Base-by-base conservation (phyloP, 495 filamentous ascomycete genomes). In the Aspergillus olivimuriae region DNA sequence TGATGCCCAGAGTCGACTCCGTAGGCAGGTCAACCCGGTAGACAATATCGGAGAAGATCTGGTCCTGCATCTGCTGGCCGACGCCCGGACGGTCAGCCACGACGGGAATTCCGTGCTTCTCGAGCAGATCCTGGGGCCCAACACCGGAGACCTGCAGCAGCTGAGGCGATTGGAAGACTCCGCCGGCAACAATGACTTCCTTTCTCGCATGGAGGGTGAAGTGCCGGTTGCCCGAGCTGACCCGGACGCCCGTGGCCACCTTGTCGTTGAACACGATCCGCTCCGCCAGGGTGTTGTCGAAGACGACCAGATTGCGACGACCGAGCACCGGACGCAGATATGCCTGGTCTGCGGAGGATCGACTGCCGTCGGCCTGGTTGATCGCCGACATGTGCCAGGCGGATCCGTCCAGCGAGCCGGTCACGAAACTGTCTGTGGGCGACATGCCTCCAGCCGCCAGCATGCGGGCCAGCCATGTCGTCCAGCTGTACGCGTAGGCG, bases 401-500 rank as follows among this genome's bases (percentile, higher is more conserved):
- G n/a, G n/a, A n/a, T n/a, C n/a, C n/a, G 24, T 63, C 48, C 6
- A 78, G 44, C 0, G 45, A 48, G 19, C 74, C 73, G 20, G 47
- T 54, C 36, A 62, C 69, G 47, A 76, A 73, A 26, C 66, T 73
- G 1, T 50, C 1, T 0, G 46, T 40, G 17, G 56, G 41, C 2
- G 43, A 33, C 24, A 73, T 60, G 2, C 70, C 74, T 21, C 76
- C 65, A 50, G 62, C 48, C 32, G 69, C 24, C 59, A 66, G 54
- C 0, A 55, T 57, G 0, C 46, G 40, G 4, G 48, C 48, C 56
- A 67, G 54, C 63, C 59, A 77, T 2, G 68, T 63, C 0, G 57
- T 61, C 23, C 72, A 75, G 0, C 74, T 43, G 35, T 61, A 46
- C 1, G 61, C 72, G 24, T 67, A 77, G 42, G 76, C 72, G 2